Evolutionary conservation across 179 eudicot species (phyloP), one percentile per base, ranked within the genome.

Genomic region (Patellifolia procumbens): DNA sequence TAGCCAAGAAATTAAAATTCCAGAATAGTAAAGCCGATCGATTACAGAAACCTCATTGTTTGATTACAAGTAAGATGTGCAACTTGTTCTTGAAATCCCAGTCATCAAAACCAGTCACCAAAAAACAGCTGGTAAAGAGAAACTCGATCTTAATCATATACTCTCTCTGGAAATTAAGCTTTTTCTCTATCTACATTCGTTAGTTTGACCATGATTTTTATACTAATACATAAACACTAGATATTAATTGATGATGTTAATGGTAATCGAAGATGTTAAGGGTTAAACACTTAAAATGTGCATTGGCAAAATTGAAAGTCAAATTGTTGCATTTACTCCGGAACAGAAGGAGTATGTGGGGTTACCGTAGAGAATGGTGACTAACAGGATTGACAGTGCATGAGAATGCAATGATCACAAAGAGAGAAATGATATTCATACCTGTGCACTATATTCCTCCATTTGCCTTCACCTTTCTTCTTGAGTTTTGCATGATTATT

Each of bases 361-460:
- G 28, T 35, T 29, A 48, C 60, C 32, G 7, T 16, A 49, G 5
- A 16, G 22, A 65, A 52, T 24, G 16, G 31, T 37, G 73, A 55
- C 24, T 53, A 13, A 11, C 28, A 22, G 20, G 16, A 29, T 17
- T 10, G n/a, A 24, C 16, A 71, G 26, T 48, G 35, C n/a, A 68
- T 17, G 51, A 66, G 51, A 58, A 66, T 32, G 59, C 35, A 73
- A 10, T 35, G n/a, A 35, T 45, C 45, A 69, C 74, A n/a, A 1
- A 63, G 28, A 45, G 65, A 45, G 52, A 49, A 48, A 20, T 63
- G 9, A 43, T 26, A 20, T 59, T 43, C 52, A 77, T 90, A 93
- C 98, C 97, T 92, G 87, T 90, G 92, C 80, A 92, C 73, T 79
- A 92, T 87, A 70, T 75, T 85, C 76, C 84, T 80, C 98, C 97